Base-by-base conservation (phyloP, 805 yeast species). In the Priceomyces carsonii region DNA sequence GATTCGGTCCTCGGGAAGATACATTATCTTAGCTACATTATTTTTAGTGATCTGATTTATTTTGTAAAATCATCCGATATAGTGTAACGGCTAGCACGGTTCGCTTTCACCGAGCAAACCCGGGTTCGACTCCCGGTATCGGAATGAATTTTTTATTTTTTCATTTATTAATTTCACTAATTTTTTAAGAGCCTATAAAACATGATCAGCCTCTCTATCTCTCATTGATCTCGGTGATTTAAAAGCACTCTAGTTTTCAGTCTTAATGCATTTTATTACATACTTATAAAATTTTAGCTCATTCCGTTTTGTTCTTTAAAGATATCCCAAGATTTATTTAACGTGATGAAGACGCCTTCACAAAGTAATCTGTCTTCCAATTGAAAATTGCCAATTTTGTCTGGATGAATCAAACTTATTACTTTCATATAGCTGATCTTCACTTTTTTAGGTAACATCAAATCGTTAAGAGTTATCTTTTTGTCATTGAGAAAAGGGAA, bases 71-170 rank as follows among this genome's bases (percentile, higher is more conserved):
- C 20, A 9, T 66, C 73, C 73, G 73, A 66, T 66, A 61, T 68
- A 63, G 73, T 68, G 73, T 68, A 68, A 66, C 71, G 73, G 73
- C 66, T 67, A 68, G 64, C 73, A 68, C 73, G 69, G 73, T 66
- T 66, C 71, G 69, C 73, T 67, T 63, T 67, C 72, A 67, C 72
- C 69, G 72, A 66, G 72, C 72, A 67, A 52, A 67, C 72, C 72
- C 82, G 85, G 85, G 85, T 80, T 80, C 85, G 83, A 80, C 84
- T 79, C 85, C 85, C 85, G 82, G 86, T 72, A 78, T 77, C 84
- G 85, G 85, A 79, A 73, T 37, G 39, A 43, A 37, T 19, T 20
- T 38, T 30, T 23, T 35, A 18, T 24, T 18, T 13, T 18, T 18
- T 17, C 15, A 25, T 21, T 21, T 21, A 21, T 8, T 8, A n/a